Evolutionary conservation across 768 basidiomycete genomes (phyloP).

Genomic region (Boletus pseudopeckii): DNA sequence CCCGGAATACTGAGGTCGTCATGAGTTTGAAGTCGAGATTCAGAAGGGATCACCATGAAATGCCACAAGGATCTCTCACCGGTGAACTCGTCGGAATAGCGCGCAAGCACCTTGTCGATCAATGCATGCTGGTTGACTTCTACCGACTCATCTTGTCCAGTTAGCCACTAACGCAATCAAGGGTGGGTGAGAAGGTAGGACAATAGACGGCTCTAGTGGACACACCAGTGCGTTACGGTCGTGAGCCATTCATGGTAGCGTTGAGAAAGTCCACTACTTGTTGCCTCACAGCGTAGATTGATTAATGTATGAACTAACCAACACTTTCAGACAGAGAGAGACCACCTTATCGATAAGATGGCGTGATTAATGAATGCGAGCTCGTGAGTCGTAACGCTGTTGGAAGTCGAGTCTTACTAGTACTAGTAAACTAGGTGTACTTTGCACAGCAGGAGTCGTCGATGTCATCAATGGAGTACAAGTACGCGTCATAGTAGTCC

Average conservation of each 20-base stretch:
- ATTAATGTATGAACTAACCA: neutral
- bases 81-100: constrained; percentile 94
- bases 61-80: constrained; percentile 32
- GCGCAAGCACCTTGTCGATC: constrained; percentile 93
- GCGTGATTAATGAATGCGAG: too few relatives aligned
- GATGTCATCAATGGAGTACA: too few relatives aligned
- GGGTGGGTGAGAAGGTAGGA: neutral
- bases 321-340: neutral
- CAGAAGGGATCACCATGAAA: neutral
- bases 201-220: neutral
- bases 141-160: constrained; percentile 75
- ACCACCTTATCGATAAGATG: neutral
- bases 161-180: constrained; percentile 43
- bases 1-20: constrained; percentile 53
- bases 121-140: constrained; percentile 96
- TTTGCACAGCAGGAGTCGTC: too few relatives aligned
- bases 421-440: too few relatives aligned
- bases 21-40: neutral
- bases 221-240: constrained; percentile 32
- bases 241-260: constrained; percentile 19
- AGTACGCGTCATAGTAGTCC: too few relatives aligned
- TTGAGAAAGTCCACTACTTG: neutral
- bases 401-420: neutral
- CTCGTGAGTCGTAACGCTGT: neutral
- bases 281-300: too few relatives aligned